A percentile compares a stretch with the other conserved stretches of the same genome.
Conservation (phyloP, 768 basidiomycete genomes). For the Macrocybe gigantea region DNA sequence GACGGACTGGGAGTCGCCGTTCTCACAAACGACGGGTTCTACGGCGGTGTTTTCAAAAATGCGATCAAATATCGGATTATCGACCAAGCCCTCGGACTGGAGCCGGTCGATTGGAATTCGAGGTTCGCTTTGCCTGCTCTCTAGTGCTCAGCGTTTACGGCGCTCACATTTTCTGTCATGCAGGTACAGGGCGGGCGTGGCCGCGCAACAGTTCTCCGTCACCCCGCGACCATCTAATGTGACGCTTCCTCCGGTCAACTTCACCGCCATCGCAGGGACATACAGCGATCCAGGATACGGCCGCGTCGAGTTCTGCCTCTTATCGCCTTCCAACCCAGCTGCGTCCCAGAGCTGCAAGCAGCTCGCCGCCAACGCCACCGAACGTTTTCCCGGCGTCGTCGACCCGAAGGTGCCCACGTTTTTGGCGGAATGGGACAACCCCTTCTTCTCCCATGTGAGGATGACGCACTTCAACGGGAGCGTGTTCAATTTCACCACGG, state of each 20-base stretch:
- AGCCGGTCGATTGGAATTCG: constrained; percentile 12
- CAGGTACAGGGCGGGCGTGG: neutral
- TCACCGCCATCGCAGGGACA: constrained; percentile 3
- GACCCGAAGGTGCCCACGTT: neutral
- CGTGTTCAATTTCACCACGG: neutral
- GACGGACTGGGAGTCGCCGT: constrained; percentile 16
- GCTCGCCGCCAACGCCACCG: neutral
- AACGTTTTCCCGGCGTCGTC: neutral
- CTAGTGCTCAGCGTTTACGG: neutral
- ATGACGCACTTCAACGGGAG: neutral
- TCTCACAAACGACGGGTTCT: constrained; percentile 14
- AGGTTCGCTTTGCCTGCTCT: neutral
- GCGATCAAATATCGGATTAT: constrained; percentile 15
- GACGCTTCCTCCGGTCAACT: constrained; percentile 1
- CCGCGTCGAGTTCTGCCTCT: constrained; percentile 8
- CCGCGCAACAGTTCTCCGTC: neutral
- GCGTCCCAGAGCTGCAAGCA: neutral
- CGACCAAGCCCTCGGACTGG: constrained; percentile 14
- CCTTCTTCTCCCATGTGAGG: neutral
- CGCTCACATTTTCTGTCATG: constrained; percentile 1
- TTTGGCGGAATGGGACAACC: neutral
- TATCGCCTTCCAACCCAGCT: neutral
- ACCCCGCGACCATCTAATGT: constrained; percentile 2
- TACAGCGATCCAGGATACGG: constrained; percentile 11
- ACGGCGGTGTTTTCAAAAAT: constrained; percentile 6